phyloP scores from a whole-genome alignment of 1,284 basidiomycete species.

The Austroboletus niveus region DNA sequence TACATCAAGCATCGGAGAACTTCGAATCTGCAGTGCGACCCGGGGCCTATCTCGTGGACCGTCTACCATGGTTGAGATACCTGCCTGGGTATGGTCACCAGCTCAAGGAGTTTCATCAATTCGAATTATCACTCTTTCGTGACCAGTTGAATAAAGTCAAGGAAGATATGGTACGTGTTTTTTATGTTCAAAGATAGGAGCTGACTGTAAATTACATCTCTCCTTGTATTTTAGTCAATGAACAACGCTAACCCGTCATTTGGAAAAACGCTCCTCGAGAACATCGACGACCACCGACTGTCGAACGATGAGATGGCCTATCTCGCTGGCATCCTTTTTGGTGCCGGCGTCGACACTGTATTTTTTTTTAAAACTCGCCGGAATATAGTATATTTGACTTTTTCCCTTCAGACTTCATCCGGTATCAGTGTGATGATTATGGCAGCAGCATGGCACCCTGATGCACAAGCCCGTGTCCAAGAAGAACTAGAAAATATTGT shows the following conservation, averaged over 20 bases:
- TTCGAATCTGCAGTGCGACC: not conserved
- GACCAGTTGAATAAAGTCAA: not conserved
- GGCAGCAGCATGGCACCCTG: not conserved
- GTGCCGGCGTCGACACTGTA: not conserved
- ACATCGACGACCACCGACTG: not conserved
- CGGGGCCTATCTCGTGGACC: not conserved
- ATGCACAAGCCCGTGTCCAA: not conserved
- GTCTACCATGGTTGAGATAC: not conserved
- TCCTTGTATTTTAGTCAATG: not conserved
- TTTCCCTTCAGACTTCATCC: not conserved
- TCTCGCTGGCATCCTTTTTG: not conserved
- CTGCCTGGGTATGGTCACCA: not conserved
- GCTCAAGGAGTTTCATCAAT: not conserved
- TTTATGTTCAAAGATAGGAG: not conserved
- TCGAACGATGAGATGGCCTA: not conserved
- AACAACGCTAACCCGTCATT: not conserved
- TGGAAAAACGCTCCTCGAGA: not conserved
- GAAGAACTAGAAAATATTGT: not conserved
- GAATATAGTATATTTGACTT: not conserved
- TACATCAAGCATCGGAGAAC: slow-evolving; percentile 26
- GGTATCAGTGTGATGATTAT: not conserved
- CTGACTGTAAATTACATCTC: too few relatives aligned
- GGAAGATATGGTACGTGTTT: not conserved
- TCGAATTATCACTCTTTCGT: not conserved
- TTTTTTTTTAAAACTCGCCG: not conserved